A percentile compares a stretch with the other conserved stretches of the same genome.
Evolutionary conservation across 2,329 filamentous ascomycete genomes (phyloP).

Genomic region (Allantophomopsis cytisporea): DNA sequence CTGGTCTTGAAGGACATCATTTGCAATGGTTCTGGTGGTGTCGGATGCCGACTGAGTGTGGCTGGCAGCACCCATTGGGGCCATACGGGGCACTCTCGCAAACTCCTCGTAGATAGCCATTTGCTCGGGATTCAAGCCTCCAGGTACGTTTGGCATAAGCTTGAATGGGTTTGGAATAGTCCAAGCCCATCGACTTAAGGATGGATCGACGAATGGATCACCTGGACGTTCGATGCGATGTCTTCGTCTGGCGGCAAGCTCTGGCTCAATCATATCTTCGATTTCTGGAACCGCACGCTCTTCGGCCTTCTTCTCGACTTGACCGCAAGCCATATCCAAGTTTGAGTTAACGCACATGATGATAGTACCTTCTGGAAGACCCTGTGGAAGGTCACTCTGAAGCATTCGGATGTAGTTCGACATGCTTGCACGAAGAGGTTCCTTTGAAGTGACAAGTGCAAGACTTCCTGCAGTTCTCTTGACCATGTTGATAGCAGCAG

Average conservation of each 20-base stretch:
- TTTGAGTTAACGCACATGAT: constrained; percentile 99
- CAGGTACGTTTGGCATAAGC: constrained; percentile 49
- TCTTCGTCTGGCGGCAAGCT: constrained; percentile 63
- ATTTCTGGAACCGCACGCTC: constrained; percentile 89
- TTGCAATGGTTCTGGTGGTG: constrained; percentile 44
- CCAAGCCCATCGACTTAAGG: constrained; percentile 80
- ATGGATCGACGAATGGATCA: constrained; percentile 72
- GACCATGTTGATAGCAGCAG: constrained; percentile 84
- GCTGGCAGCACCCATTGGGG: constrained; percentile 37
- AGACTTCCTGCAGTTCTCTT: constrained; percentile 89
- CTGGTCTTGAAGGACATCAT: constrained; percentile 50
- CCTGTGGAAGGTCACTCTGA: constrained; percentile 56
- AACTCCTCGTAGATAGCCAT: constrained; percentile 97
- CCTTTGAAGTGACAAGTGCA: constrained; percentile 95
- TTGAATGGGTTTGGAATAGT: constrained; percentile 92
- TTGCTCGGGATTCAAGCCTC: constrained; percentile 79
- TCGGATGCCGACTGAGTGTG: constrained; percentile 46
- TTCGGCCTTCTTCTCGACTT: constrained; percentile 92
- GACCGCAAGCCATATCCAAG: constrained; percentile 79
- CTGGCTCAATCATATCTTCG: constrained; percentile 77
- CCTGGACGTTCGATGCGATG: constrained; percentile 65
- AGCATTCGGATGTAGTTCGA: constrained; percentile 82
- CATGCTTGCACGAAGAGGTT: constrained; percentile 90
- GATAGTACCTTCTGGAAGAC: constrained; percentile 85
- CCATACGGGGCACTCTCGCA: constrained; percentile 64